Evolutionary conservation across 805 yeast species (phyloP).

Genomic region (Yamadazyma olivae): DNA sequence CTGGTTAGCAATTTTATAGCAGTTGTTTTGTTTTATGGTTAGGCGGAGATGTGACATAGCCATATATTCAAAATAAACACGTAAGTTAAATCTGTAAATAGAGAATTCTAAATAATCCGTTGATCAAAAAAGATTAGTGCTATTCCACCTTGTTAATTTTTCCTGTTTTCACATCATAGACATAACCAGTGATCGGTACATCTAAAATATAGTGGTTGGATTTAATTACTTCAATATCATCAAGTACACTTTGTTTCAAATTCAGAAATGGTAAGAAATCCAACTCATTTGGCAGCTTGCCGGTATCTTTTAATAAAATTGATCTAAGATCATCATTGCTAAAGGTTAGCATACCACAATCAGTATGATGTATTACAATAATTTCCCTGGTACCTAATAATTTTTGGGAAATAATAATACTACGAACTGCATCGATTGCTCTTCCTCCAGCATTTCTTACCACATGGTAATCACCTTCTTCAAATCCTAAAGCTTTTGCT

Average conservation of each 20-base stretch:
- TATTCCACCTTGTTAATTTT: slow-evolving; percentile 21
- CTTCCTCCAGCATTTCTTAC: slow-evolving; percentile 45
- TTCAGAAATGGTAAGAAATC: slow-evolving; percentile 34
- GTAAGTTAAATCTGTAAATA: too few relatives aligned
- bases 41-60: too few relatives aligned
- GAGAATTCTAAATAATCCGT: too few relatives aligned
- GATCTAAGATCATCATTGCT: slow-evolving; percentile 26
- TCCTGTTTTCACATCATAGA: slow-evolving; percentile 38
- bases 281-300: slow-evolving; percentile 24
- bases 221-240: slow-evolving; percentile 31
- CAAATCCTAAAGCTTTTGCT: slow-evolving; percentile 30
- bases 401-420: slow-evolving; percentile 38
- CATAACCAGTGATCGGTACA: slow-evolving; percentile 36
- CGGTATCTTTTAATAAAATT: slow-evolving; percentile 27
- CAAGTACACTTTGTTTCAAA: slow-evolving; percentile 30
- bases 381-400: slow-evolving; percentile 39
- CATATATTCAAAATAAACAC: too few relatives aligned
- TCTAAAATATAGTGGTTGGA: slow-evolving; percentile 27
- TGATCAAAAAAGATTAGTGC: too few relatives aligned
- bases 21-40: too few relatives aligned
- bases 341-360: slow-evolving; percentile 45
- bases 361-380: slow-evolving; percentile 39
- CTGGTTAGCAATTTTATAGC: too few relatives aligned
- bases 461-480: slow-evolving; percentile 43
- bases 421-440: slow-evolving; percentile 36